These are phyloP conservation scores for Kwoniella shivajii DNA, from an alignment of 1,284 basidiomycete species.

Conservation along the genomic window DNA sequence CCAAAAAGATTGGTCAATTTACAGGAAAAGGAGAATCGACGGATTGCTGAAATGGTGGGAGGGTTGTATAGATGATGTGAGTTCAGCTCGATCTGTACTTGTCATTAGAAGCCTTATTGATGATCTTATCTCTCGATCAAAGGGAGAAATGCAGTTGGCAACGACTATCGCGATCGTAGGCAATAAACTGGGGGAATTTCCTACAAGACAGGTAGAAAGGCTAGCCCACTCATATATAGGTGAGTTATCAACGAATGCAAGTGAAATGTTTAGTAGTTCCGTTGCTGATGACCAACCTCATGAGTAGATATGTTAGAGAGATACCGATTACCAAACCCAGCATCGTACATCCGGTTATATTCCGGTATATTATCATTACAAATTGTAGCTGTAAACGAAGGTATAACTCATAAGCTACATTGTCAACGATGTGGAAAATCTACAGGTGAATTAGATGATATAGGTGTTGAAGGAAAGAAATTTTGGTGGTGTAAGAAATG, in stretches of 20 bases:
- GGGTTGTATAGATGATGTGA: slow-evolving; percentile 46
- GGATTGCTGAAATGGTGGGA: slow-evolving; percentile 43
- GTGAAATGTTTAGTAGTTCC: background rate
- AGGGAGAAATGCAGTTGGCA: slow-evolving; percentile 50
- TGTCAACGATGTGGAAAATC: slow-evolving; percentile 43
- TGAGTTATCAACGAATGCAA: slow-evolving; percentile 13
- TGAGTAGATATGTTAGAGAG: slow-evolving; percentile 41
- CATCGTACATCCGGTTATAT: slow-evolving; percentile 40
- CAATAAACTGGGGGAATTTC: slow-evolving; percentile 30
- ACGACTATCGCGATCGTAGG: slow-evolving; percentile 38
- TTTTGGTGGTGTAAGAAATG: slow-evolving; percentile 50
- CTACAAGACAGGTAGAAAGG: slow-evolving; percentile 33
- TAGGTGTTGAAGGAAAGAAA: slow-evolving; percentile 31
- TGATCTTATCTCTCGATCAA: background rate
- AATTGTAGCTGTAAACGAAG: slow-evolving; percentile 34
- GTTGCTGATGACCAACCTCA: background rate
- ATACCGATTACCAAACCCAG: slow-evolving; percentile 28
- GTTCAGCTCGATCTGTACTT: slow-evolving; percentile 3
- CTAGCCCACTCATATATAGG: slow-evolving; percentile 44
- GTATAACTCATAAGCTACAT: slow-evolving; percentile 42
- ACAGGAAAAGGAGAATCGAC: slow-evolving; percentile 25
- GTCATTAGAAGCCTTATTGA: background rate
- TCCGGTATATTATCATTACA: slow-evolving; percentile 30
- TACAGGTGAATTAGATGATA: slow-evolving; percentile 46
- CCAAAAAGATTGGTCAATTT: slow-evolving; percentile 20